Conservation (phyloP, 352 stramenopile genomes). For the Phytophthora fragariaefolia region DNA sequence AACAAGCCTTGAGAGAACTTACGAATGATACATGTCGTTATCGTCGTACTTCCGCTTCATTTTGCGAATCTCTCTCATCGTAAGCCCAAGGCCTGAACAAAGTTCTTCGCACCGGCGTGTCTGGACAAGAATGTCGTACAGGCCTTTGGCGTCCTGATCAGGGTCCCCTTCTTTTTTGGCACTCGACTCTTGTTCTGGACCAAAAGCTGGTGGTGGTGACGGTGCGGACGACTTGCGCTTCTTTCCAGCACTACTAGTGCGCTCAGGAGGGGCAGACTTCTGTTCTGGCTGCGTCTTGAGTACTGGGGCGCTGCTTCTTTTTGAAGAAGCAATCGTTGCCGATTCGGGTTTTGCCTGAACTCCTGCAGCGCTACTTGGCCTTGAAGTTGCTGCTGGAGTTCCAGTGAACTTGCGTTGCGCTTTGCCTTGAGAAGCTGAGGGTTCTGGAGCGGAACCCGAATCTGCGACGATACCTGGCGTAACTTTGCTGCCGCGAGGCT, state of each 20-base stretch:
- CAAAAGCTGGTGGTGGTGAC: not conserved
- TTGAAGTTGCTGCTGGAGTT: constrained; percentile 6
- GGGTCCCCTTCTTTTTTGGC: constrained; percentile 14
- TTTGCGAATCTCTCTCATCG: constrained; percentile 59
- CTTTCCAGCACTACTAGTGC: constrained; percentile 3
- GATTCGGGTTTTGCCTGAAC: not conserved
- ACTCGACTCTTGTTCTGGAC: not conserved
- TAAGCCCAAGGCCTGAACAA: constrained; percentile 56
- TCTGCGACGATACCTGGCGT: constrained; percentile 4
- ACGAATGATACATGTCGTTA: constrained; percentile 84
- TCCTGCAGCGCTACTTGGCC: constrained; percentile 8
- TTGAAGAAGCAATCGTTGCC: not conserved
- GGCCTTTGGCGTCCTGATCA: constrained; percentile 38
- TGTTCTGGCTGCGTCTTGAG: too few species aligned
- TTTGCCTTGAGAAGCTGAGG: not conserved
- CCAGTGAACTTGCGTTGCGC: not conserved
- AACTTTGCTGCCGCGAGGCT: constrained; percentile 23
- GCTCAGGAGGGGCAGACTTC: too few species aligned
- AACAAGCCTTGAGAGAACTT: too few species aligned
- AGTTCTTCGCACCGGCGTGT: constrained; percentile 60
- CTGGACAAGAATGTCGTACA: constrained; percentile 65
- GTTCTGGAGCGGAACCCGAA: not conserved
- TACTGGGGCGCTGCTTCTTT: too few species aligned
- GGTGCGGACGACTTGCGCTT: constrained; percentile 3
- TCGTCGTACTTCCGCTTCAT: constrained; percentile 77